Evolutionary conservation across 1,284 basidiomycete genomes (phyloP).

Genomic region (Ustilago shanxiensis): DNA sequence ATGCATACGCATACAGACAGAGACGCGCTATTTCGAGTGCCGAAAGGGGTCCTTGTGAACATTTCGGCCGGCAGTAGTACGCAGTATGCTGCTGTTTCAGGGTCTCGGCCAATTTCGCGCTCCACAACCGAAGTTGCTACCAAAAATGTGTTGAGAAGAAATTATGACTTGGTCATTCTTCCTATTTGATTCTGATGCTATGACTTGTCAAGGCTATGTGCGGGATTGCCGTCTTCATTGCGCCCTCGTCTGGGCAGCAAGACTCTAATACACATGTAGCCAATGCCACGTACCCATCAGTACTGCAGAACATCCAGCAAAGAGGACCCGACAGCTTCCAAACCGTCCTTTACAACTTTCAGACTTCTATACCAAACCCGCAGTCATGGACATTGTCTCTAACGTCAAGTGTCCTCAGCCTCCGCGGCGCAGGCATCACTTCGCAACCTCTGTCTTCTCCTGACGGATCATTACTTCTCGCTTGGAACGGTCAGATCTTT

Average conservation of each 20-base stretch:
- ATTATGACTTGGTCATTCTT: not conserved
- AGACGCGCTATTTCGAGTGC: conserved; percentile 6
- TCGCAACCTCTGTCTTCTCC: conserved; percentile 46
- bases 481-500: conserved; percentile 68
- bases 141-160: conserved; percentile 1
- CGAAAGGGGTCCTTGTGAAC: not conserved
- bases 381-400: conserved; percentile 26
- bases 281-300: conserved; percentile 19
- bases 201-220: conserved; percentile 16
- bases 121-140: conserved; percentile 18
- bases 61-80: conserved; percentile 16
- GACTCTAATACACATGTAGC: not conserved
- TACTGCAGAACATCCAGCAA: conserved; percentile 23
- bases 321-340: conserved; percentile 30
- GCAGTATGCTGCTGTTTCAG: too few species aligned
- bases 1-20: conserved; percentile 2
- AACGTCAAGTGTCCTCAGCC: conserved; percentile 54
- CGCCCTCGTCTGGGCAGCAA: conserved; percentile 5
- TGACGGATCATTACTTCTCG: conserved; percentile 37
- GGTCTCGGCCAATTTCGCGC: conserved; percentile 22
- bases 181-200: not conserved
- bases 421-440: conserved; percentile 56
- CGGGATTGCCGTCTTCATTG: conserved; percentile 35
- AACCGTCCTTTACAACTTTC: conserved; percentile 19
- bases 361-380: not conserved